Percentiles rank a stretch among this genome's conserved stretches.
These are phyloP conservation scores for Aspergillus puulaauensis DNA, from an alignment of 2,329 filamentous ascomycete species.

Conservation along the genomic window DNA sequence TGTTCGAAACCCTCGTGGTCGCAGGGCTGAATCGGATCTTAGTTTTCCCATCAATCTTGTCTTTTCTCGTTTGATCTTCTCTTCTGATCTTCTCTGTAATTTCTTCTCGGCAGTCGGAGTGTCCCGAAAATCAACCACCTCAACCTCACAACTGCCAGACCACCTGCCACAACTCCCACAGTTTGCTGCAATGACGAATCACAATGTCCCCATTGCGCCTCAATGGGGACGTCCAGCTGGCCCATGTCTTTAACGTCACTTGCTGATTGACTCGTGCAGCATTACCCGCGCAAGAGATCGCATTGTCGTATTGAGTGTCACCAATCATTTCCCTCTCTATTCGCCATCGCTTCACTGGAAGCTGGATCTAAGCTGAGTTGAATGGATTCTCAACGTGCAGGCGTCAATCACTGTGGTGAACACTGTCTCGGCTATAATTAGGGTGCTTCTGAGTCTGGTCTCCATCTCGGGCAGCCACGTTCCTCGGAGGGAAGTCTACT, in stretches of 20 bases:
- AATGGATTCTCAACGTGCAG: not conserved
- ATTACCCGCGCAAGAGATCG: not conserved
- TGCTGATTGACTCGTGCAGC: constrained; percentile 1
- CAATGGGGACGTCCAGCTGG: not conserved
- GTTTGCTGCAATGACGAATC: not conserved
- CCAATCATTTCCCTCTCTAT: not conserved
- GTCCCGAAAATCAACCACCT: not conserved
- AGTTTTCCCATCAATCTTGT: constrained; percentile 1
- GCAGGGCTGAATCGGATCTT: constrained; percentile 11
- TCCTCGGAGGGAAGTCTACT: too few species aligned
- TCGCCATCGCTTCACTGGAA: not conserved
- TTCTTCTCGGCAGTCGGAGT: not conserved
- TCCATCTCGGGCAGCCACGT: too few species aligned
- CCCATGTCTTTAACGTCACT: not conserved
- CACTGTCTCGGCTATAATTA: constrained; percentile 1
- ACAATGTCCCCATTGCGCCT: not conserved
- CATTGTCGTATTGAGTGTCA: not conserved
- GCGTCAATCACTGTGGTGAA: not conserved
- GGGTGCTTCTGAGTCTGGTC: not conserved
- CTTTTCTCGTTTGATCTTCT: not conserved
- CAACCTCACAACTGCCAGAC: too few species aligned
- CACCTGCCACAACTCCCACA: not conserved
- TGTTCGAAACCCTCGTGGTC: not conserved
- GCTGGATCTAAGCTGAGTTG: too few species aligned
- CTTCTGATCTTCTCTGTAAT: not conserved